phyloP scores from a whole-genome alignment of 2,329 filamentous ascomycete species.

The Claviceps digitariae region DNA sequence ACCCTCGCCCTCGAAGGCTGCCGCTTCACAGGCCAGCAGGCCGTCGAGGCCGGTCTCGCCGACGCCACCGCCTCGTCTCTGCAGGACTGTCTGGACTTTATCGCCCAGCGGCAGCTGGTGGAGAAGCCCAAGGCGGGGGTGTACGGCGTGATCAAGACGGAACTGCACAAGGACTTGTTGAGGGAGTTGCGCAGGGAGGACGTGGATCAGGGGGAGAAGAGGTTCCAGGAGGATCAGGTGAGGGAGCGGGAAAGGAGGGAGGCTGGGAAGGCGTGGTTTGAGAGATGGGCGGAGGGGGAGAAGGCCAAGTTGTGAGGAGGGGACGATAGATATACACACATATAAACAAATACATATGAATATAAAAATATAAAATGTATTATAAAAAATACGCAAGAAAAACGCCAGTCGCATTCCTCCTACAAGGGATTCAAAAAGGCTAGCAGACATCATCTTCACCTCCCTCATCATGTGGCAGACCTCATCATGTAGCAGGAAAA shows the following conservation, averaged over 20 bases:
- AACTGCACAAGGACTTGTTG: conserved; percentile 59
- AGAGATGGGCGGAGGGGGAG: conserved; percentile 32
- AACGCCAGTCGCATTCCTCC: too few relatives aligned
- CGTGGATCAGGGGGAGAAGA: conserved; percentile 35
- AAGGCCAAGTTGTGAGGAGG: conserved; percentile 23
- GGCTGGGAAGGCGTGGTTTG: conserved; percentile 32
- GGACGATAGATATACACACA: too few relatives aligned
- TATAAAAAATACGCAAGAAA: too few relatives aligned
- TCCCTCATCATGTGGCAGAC: too few relatives aligned
- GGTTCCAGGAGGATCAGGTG: conserved; percentile 27
- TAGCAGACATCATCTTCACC: neutral
- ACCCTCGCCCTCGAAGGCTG: conserved; percentile 59
- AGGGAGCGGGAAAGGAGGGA: conserved; percentile 28
- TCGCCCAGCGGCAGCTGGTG: conserved; percentile 44
- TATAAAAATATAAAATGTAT: neutral
- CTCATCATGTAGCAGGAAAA: too few relatives aligned
- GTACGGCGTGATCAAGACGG: conserved; percentile 58
- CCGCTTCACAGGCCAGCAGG: conserved; percentile 49
- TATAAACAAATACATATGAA: neutral
- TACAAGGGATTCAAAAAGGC: too few relatives aligned
- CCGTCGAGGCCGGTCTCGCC: conserved; percentile 52
- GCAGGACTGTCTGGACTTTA: conserved; percentile 46
- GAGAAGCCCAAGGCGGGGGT: conserved; percentile 51
- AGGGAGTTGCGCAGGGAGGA: conserved; percentile 39
- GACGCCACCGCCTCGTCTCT: conserved; percentile 45